Percentiles rank a stretch among this genome's conserved stretches.
Conservation (phyloP, 345 rosid genomes). For the Corymbia maculata region DNA sequence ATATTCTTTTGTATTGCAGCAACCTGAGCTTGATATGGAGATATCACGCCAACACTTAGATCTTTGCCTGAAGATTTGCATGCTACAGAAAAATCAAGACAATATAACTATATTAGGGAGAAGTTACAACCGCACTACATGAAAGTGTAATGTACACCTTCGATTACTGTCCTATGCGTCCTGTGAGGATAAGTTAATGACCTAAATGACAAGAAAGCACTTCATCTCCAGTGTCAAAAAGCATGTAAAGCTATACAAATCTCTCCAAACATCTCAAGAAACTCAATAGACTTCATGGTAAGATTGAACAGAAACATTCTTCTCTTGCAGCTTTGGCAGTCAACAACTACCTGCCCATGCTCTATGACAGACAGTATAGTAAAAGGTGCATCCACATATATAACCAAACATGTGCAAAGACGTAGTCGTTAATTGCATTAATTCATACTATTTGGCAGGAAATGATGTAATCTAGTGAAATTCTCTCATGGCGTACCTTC, state of each 20-base stretch:
- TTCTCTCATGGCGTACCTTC: neutral
- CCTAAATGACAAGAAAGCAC: neutral
- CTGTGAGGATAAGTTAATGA: neutral
- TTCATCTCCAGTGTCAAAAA: neutral
- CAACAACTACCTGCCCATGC: neutral
- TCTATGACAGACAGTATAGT: neutral
- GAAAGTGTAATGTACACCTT: neutral
- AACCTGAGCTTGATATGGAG: slow-evolving; percentile 18
- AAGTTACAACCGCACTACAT: neutral
- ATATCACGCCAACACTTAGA: slow-evolving; percentile 8
- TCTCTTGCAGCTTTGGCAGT: neutral
- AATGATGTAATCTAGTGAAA: neutral
- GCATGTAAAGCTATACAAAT: neutral
- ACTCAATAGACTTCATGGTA: neutral
- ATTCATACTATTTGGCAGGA: neutral
- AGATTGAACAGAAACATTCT: neutral
- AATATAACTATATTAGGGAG: neutral
- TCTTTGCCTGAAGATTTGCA: neutral
- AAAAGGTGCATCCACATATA: neutral
- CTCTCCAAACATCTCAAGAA: neutral
- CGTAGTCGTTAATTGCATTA: neutral
- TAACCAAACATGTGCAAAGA: neutral
- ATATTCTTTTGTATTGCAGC: slow-evolving; percentile 11
- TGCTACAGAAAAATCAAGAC: slow-evolving; percentile 1
- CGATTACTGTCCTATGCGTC: neutral